A percentile compares a stretch with the other conserved stretches of the same genome.
phyloP scores from a whole-genome alignment of 345 rosid genomes.

The Eucalyptus guilfoylei region DNA sequence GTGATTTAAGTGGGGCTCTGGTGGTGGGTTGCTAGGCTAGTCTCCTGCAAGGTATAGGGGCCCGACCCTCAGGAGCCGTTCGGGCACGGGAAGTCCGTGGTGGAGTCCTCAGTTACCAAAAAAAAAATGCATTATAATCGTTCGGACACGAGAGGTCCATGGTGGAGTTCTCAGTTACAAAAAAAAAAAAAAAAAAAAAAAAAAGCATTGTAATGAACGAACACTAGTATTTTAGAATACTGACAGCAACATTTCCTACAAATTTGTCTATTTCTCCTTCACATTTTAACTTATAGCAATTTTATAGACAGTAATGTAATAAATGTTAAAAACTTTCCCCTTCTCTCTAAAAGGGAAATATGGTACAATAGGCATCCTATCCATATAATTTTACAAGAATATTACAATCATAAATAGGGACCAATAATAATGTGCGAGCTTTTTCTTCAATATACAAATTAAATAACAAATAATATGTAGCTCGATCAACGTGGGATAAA shows the following conservation, averaged over 20 bases:
- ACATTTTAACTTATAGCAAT: neutral
- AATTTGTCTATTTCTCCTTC: neutral
- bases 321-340: neutral
- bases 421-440: accelerated
- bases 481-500: accelerated
- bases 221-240: accelerated
- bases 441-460: accelerated
- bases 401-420: neutral
- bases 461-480: neutral
- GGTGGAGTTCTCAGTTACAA: too few relatives aligned
- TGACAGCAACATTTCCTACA: neutral
- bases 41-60: too few relatives aligned
- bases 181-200: neutral
- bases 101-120: too few relatives aligned
- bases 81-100: too few relatives aligned
- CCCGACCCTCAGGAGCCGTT: too few relatives aligned
- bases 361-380: accelerated
- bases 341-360: neutral
- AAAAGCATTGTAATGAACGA: neutral
- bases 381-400: neutral
- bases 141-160: too few relatives aligned
- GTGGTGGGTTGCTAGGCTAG: too few relatives aligned
- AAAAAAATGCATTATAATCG: too few relatives aligned
- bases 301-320: neutral
- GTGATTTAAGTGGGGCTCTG: too few relatives aligned